These are phyloP conservation scores for Ophiostoma perfectum DNA, from an alignment of 2,329 filamentous ascomycete genomes.

Conservation along the genomic window DNA sequence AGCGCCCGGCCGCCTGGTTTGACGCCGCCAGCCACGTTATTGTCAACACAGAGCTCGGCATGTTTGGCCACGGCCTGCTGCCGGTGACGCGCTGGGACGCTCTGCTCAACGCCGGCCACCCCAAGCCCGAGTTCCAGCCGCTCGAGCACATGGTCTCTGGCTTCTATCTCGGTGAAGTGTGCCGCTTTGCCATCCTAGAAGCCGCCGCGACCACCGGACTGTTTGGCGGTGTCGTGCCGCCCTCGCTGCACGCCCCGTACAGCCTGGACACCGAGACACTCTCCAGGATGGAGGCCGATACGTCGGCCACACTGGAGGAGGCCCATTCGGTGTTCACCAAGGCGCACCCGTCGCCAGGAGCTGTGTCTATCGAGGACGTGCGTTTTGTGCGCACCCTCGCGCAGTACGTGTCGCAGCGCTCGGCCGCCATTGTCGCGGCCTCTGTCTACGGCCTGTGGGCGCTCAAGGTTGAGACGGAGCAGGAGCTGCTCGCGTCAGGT, in stretches of 20 bases:
- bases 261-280: constrained; percentile 57
- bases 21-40: constrained; percentile 56
- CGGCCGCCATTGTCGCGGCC: constrained; percentile 54
- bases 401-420: constrained; percentile 51
- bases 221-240: constrained; percentile 52
- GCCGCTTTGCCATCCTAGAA: constrained; percentile 53
- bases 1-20: constrained; percentile 52
- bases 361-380: constrained; percentile 45
- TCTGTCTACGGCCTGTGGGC: constrained; percentile 57
- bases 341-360: constrained; percentile 42
- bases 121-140: constrained; percentile 56
- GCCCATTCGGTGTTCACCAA: constrained; percentile 46
- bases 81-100: constrained; percentile 59
- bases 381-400: constrained; percentile 49
- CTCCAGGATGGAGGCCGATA: constrained; percentile 46
- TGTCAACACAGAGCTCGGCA: constrained; percentile 62
- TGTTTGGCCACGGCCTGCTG: constrained; percentile 57
- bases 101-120: constrained; percentile 47
- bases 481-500: constrained; percentile 35
- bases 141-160: constrained; percentile 59
- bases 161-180: constrained; percentile 62
- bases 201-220: constrained; percentile 51
- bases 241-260: constrained; percentile 48
- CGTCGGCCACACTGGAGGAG: constrained; percentile 38
- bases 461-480: constrained; percentile 47